Percentiles rank a stretch among this genome's conserved stretches.
phyloP scores from a whole-genome alignment of 306 rosid genomes.

The Oxytropis ochrocephala region DNA sequence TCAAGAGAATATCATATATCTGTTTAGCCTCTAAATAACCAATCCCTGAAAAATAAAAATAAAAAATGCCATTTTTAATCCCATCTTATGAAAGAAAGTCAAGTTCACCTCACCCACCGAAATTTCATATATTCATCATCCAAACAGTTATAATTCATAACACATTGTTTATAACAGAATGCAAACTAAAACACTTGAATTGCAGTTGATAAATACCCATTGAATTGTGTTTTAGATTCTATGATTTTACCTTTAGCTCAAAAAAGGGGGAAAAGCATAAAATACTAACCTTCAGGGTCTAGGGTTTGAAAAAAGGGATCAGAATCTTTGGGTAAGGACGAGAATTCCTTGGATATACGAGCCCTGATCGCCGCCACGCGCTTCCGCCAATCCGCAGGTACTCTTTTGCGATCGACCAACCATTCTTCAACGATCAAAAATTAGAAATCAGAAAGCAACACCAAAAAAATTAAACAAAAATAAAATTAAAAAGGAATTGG shows the following conservation, averaged over 20 bases:
- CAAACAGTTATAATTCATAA: background rate
- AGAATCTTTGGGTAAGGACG: constrained; percentile 68
- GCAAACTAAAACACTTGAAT: background rate
- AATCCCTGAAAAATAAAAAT: constrained; percentile 46
- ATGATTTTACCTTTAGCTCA: background rate
- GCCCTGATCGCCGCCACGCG: constrained; percentile 60
- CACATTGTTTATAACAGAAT: background rate
- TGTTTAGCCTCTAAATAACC: constrained; percentile 76
- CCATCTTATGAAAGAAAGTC: background rate
- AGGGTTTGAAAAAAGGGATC: constrained; percentile 70
- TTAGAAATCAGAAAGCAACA: constrained; percentile 3
- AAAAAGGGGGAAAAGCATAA: background rate
- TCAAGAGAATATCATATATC: constrained; percentile 60
- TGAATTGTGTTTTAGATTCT: background rate
- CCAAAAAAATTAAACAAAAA: no score
- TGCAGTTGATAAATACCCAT: background rate
- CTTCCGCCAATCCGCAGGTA: constrained; percentile 87
- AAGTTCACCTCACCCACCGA: background rate
- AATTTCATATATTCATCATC: background rate
- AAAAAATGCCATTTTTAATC: constrained; percentile 7
- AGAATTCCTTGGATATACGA: constrained; percentile 67
- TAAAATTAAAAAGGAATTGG: background rate
- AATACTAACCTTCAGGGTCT: constrained; percentile 58
- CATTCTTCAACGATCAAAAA: constrained; percentile 52
- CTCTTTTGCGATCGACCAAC: constrained; percentile 88